Percentiles rank a stretch among this genome's conserved stretches.
Conservation (phyloP, 352 stramenopile species). For the Pythium monospermum region DNA sequence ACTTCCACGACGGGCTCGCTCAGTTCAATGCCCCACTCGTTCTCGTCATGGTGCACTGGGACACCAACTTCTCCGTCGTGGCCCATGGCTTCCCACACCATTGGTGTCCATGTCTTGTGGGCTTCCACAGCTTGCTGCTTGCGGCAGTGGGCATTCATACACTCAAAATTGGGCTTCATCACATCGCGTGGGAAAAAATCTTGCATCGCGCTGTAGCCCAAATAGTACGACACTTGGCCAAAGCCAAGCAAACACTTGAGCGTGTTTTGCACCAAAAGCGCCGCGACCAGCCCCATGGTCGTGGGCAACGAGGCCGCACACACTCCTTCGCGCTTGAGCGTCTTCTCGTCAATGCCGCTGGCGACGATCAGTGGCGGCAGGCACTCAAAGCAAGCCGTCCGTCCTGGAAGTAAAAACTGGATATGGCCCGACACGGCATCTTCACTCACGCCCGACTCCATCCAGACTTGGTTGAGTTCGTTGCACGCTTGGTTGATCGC, state of each 20-base stretch:
- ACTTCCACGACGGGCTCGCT: slow-evolving; percentile 23
- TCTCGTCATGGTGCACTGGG: slow-evolving; percentile 61
- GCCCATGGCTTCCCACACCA: slow-evolving; percentile 60
- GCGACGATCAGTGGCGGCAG: slow-evolving; percentile 83
- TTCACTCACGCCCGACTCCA: slow-evolving; percentile 90
- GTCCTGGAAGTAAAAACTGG: slow-evolving; percentile 78
- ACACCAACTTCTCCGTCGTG: slow-evolving; percentile 44
- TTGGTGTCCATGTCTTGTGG: slow-evolving; percentile 54
- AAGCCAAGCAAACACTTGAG: slow-evolving; percentile 86
- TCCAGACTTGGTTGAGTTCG: slow-evolving; percentile 83
- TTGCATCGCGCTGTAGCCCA: slow-evolving; percentile 85
- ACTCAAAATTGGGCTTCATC: slow-evolving; percentile 83
- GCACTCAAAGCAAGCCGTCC: slow-evolving; percentile 88
- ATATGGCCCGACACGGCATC: slow-evolving; percentile 88
- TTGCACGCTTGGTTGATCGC: slow-evolving; percentile 87
- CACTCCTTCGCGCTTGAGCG: slow-evolving; percentile 84
- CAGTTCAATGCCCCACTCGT: slow-evolving; percentile 88
- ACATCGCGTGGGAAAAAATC: slow-evolving; percentile 84
- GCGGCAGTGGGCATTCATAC: slow-evolving; percentile 70
- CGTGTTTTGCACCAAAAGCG: slow-evolving; percentile 84
- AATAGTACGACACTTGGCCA: slow-evolving; percentile 83
- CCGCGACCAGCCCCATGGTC: slow-evolving; percentile 86
- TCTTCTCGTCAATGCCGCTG: slow-evolving; percentile 81
- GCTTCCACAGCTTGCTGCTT: slow-evolving; percentile 49
- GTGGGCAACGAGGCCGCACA: slow-evolving; percentile 86